Base-by-base conservation (phyloP, 768 basidiomycete species). In the Boletellus ananas region DNA sequence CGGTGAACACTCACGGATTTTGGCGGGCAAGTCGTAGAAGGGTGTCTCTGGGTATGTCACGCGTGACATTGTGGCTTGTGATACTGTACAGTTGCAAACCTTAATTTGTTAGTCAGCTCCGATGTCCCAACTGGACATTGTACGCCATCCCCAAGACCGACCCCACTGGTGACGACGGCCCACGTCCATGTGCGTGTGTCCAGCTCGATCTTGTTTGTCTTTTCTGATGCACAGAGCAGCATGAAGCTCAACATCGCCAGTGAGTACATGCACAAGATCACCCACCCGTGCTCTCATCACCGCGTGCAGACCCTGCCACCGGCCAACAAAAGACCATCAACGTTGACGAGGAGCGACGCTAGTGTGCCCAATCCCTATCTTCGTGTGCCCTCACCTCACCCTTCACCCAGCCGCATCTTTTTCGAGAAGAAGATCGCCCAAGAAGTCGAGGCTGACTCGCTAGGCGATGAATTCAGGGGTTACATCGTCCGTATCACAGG, bases 191-290 rank as follows among this genome's bases (percentile, higher is more conserved):
- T 65, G 27, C 42, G 57, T 54, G 37, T 29, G 42, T 34, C 4
- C 14, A 34, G 12, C 27, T 54, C 16, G 4, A 5, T 13, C 2
- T 31, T 14, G 14, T 33, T 42, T 37, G 35, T 39, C 43, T 2
- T 6, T 35, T 41, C 52, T 59, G 48, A 59, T 18, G 1, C 29
- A 11, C 23, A 40, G 31, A 4, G 43, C 55, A 90, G 78, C 69
- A 96, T 96, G 94, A 95, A 96, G 84, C 76, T 96, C 76, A 95
- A 95, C 79, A 89, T 98, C 70, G 90, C 94, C 72, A 93, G 90
- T 92, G 70, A 75, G 89, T 63, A 51, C 45, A 42, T 34, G 34
- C 39, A 17, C 35, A 43, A 38, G 52, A 47, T 50, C 21, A 20
- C 21, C 16, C n/a, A 11, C 8, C 4, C 11, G 1, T 64, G 23